Evolutionary conservation across 176 grass and related monocot genomes (phyloP).

Genomic region (Triticum timopheevii): DNA sequence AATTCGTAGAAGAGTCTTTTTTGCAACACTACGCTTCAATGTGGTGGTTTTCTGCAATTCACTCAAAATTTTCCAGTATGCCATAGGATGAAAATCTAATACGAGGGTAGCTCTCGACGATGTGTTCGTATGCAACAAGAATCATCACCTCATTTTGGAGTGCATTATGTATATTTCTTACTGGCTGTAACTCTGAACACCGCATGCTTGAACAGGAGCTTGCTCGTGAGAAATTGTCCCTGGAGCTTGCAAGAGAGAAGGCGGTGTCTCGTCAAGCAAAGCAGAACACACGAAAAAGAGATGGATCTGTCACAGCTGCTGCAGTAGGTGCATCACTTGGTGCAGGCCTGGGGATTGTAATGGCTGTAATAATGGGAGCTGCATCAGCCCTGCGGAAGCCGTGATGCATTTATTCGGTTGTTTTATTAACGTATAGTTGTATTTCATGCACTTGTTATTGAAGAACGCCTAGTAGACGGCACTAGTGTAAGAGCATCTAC

Average conservation of each 20-base stretch:
- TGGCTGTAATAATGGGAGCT: constrained; percentile 96
- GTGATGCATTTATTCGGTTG: constrained; percentile 22
- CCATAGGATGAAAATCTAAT: not conserved
- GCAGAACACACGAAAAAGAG: constrained; percentile 51
- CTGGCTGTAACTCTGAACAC: constrained; percentile 2
- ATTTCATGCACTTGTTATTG: not conserved
- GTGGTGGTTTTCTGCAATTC: too few relatives aligned
- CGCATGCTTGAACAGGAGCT: constrained; percentile 55
- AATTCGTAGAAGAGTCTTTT: too few relatives aligned
- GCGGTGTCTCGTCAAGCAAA: constrained; percentile 38
- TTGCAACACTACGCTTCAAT: too few relatives aligned
- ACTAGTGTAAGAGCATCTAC: not conserved
- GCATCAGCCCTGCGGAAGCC: constrained; percentile 87
- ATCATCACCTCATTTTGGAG: not conserved
- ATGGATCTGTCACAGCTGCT: constrained; percentile 77
- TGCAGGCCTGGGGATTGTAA: constrained; percentile 81
- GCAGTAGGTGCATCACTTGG: constrained; percentile 88
- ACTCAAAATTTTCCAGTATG: not conserved
- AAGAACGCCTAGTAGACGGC: not conserved
- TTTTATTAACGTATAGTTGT: not conserved
- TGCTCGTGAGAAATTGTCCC: constrained; percentile 58
- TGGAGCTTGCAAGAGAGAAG: constrained; percentile 61
- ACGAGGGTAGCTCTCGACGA: not conserved
- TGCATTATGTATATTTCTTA: not conserved
- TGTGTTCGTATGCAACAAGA: not conserved